A percentile compares a stretch with the other conserved stretches of the same genome.
Conservation (phyloP, 495 filamentous ascomycete genomes). For the Penicillium riverlandense region DNA sequence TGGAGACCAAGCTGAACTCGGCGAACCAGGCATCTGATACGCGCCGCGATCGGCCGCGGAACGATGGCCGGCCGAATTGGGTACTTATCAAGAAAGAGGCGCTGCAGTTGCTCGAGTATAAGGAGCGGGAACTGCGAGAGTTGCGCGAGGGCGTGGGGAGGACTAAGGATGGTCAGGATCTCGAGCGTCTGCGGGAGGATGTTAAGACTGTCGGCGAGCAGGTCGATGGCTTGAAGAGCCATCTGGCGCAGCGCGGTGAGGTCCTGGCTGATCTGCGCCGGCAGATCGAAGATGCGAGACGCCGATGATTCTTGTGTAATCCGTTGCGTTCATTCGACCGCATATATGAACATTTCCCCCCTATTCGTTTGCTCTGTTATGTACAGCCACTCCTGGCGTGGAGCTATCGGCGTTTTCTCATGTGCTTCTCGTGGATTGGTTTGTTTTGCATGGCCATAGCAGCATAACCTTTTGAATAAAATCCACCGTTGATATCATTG, state of each 20-base stretch:
- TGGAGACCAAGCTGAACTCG: conserved; percentile 75
- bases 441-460: background rate
- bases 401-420: conserved; percentile 27
- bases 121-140: conserved; percentile 42
- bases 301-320: conserved; percentile 22
- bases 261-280: conserved; percentile 35
- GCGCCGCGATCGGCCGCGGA: conserved; percentile 51
- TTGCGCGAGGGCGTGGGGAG: conserved; percentile 37
- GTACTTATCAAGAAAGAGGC: conserved; percentile 89
- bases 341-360: no score
- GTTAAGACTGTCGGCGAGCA: conserved; percentile 44
- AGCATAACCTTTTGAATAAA: no score
- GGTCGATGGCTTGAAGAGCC: conserved; percentile 46
- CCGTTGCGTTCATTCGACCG: background rate
- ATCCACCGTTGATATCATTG: no score
- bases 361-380: conserved; percentile 3
- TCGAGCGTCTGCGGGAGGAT: conserved; percentile 36
- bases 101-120: conserved; percentile 69
- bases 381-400: conserved; percentile 31
- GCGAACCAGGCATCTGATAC: conserved; percentile 61
- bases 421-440: conserved; percentile 2
- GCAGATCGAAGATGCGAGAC: conserved; percentile 40
- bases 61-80: conserved; percentile 40
- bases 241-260: conserved; percentile 37
- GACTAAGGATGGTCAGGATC: conserved; percentile 34